Percentiles rank a stretch among this genome's conserved stretches.
These are phyloP conservation scores for Exophiala alcalophila DNA, from an alignment of 2,329 filamentous ascomycete genomes.

Conservation along the genomic window DNA sequence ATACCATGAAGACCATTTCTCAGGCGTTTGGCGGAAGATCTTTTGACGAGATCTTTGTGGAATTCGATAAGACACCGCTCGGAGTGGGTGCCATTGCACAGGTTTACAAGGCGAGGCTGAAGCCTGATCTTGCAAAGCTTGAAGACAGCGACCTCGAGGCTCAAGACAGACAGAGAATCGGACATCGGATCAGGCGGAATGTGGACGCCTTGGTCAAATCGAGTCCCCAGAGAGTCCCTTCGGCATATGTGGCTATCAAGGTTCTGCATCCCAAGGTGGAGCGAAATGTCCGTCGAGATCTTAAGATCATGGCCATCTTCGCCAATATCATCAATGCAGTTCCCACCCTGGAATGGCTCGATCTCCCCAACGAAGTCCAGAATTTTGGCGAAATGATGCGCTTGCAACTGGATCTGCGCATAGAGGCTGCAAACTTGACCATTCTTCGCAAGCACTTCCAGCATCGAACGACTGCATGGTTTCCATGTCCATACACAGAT, in stretches of 20 bases:
- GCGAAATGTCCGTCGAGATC: conserved; percentile 80
- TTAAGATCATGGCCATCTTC: conserved; percentile 93
- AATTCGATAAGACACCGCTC: conserved; percentile 84
- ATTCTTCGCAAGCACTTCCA: conserved; percentile 90
- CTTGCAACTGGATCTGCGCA: conserved; percentile 90
- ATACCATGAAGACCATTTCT: conserved; percentile 75
- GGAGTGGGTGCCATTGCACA: conserved; percentile 96
- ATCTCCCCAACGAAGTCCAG: conserved; percentile 85
- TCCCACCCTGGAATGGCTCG: conserved; percentile 95
- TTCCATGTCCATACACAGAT: conserved; percentile 88
- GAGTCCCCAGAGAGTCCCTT: conserved; percentile 79
- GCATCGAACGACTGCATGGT: conserved; percentile 87
- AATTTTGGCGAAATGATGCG: conserved; percentile 99
- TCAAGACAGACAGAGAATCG: conserved; percentile 54
- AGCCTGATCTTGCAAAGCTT: conserved; percentile 68
- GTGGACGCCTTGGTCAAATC: conserved; percentile 85
- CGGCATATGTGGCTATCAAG: conserved; percentile 90
- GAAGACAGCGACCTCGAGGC: conserved; percentile 56
- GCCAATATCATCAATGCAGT: conserved; percentile 78
- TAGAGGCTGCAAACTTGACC: conserved; percentile 84
- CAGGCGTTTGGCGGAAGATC: conserved; percentile 74
- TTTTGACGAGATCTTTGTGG: conserved; percentile 93
- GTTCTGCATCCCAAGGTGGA: conserved; percentile 92
- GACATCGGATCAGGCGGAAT: conserved; percentile 70
- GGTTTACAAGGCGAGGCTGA: conserved; percentile 93